phyloP scores from a whole-genome alignment of 768 basidiomycete genomes.

The Serendipita sp. region DNA sequence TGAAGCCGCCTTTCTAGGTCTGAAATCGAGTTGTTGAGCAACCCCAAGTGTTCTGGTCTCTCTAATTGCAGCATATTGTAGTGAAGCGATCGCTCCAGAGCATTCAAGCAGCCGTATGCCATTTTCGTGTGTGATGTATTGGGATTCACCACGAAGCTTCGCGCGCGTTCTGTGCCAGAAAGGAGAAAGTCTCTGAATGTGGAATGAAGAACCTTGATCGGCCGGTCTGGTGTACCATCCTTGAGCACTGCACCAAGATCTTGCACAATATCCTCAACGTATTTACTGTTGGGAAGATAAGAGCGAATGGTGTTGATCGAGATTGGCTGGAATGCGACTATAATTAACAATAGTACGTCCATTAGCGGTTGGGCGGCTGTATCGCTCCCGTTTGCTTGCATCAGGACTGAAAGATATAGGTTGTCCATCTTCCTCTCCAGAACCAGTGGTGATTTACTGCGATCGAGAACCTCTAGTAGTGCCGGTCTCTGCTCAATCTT shows the following conservation, averaged over 20 bases:
- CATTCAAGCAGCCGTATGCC: neutral
- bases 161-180: neutral
- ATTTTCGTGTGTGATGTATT: neutral
- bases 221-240: neutral
- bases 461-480: neutral
- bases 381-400: neutral
- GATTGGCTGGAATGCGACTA: neutral
- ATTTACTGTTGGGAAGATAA: neutral
- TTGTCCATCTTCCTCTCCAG: neutral
- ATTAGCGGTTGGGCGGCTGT: neutral
- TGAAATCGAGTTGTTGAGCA: neutral
- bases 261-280: neutral
- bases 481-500: neutral
- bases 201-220: neutral
- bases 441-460: neutral
- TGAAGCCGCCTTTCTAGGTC: neutral
- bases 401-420: neutral
- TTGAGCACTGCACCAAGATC: slow-evolving; percentile 1
- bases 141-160: neutral
- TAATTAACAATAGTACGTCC: neutral
- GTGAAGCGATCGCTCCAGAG: neutral
- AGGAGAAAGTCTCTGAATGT: neutral
- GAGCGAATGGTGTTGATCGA: neutral
- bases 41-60: neutral
- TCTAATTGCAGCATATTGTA: neutral